phyloP scores from a whole-genome alignment of 371 early-diverging fungal genomes.

The Syncephalis fuscata region DNA sequence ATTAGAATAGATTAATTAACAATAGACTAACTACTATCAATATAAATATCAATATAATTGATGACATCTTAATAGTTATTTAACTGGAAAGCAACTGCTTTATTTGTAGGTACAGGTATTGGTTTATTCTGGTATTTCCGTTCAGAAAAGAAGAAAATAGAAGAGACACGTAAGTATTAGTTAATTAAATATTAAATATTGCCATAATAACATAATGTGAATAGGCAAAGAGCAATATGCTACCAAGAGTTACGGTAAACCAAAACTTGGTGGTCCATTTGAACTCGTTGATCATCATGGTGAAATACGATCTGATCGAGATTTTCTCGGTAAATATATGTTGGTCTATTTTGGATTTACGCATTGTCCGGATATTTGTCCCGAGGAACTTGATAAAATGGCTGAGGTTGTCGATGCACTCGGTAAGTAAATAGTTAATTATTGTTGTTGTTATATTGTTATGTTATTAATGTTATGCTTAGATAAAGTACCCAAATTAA shows the following conservation, averaged over 20 bases:
- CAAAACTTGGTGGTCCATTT: slow-evolving; percentile 90
- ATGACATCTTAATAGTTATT: background rate
- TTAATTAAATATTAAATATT: background rate
- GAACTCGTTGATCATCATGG: slow-evolving; percentile 67
- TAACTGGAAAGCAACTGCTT: background rate
- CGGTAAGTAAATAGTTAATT: slow-evolving; percentile 39
- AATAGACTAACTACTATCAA: too few species aligned
- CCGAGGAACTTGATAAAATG: slow-evolving; percentile 96
- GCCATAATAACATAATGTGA: background rate
- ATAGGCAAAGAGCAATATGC: slow-evolving; percentile 21
- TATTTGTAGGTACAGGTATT: slow-evolving; percentile 37
- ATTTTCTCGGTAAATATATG: slow-evolving; percentile 63
- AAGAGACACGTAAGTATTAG: slow-evolving; percentile 18
- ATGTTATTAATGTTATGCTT: background rate
- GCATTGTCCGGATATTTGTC: slow-evolving; percentile 96
- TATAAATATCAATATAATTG: too few species aligned
- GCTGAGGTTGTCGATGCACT: slow-evolving; percentile 68
- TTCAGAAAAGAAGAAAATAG: slow-evolving; percentile 37
- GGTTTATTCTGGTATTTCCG: slow-evolving; percentile 41
- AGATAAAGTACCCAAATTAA: slow-evolving; percentile 28
- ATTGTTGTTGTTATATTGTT: too few species aligned
- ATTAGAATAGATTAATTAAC: too few species aligned
- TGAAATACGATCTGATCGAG: slow-evolving; percentile 34
- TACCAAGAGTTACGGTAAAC: slow-evolving; percentile 41
- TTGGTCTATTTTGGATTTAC: slow-evolving; percentile 97